Evolutionary conservation across 2,329 filamentous ascomycete genomes (phyloP).

Genomic region (Alternaria sp.): DNA sequence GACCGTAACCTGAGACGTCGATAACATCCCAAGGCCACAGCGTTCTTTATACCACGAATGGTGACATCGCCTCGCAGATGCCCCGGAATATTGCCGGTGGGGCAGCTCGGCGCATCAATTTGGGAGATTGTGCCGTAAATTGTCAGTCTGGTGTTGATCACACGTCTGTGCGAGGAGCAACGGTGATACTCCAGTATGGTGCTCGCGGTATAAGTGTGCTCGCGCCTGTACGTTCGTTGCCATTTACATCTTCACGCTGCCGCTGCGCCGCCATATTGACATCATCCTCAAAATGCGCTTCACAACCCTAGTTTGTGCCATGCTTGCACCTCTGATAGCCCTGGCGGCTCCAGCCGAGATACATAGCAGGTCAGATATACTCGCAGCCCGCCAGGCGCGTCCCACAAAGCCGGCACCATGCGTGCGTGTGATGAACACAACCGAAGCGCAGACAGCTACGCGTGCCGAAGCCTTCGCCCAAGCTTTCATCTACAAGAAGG

Average conservation of each 20-base stretch:
- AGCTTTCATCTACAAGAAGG: slow-evolving; percentile 37
- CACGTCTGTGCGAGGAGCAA: neutral
- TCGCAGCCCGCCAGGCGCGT: slow-evolving; percentile 17
- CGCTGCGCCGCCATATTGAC: neutral
- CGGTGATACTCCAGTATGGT: neutral
- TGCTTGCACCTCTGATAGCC: slow-evolving; percentile 20
- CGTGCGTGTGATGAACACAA: slow-evolving; percentile 19
- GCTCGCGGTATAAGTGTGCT: neutral
- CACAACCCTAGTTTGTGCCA: slow-evolving; percentile 14
- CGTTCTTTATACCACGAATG: neutral
- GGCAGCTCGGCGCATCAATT: slow-evolving; percentile 3
- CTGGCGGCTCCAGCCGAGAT: slow-evolving; percentile 21
- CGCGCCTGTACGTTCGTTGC: neutral
- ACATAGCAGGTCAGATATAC: neutral
- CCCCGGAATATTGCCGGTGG: slow-evolving; percentile 12
- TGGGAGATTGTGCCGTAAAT: slow-evolving; percentile 5
- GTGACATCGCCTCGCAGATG: neutral
- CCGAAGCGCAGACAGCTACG: slow-evolving; percentile 17
- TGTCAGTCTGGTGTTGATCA: neutral
- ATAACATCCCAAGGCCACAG: slow-evolving; percentile 1
- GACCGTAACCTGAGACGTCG: neutral
- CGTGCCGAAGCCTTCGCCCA: slow-evolving; percentile 30
- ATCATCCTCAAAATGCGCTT: slow-evolving; percentile 23
- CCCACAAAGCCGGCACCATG: slow-evolving; percentile 36
- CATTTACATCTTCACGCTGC: neutral